Base-by-base conservation (phyloP, 2,329 filamentous ascomycete genomes). In the Dothistroma pini region DNA sequence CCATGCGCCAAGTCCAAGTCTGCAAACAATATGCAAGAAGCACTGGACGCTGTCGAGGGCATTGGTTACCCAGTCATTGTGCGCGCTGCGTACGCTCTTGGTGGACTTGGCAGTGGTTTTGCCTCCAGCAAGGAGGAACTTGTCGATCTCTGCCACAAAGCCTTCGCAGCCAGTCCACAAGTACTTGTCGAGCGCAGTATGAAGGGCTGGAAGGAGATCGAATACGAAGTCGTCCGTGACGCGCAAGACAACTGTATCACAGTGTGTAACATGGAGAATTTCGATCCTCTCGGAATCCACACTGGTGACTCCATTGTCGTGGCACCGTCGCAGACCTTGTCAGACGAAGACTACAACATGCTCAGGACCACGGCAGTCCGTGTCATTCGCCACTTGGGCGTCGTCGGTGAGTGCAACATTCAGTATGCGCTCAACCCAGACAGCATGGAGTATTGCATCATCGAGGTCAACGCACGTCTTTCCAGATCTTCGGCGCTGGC, bases 181-280 rank as follows among this genome's bases (percentile, higher is more conserved):
- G 91, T 99, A 8, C 84, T 99, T 58, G 96, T 99, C 70, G 95
- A 99, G 81, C 88, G 90, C 76, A 96, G 91, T 80, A 97, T 99
- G 93, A 97, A 97, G 81, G 95, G 95, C 62, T 99, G 95, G 95
- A 99, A 99, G 78, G 95, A 99, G 78, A 96, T 97, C 65, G 95
- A 99, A 77, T 99, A 97, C 74, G 95, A 99, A 77, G 95, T 97
- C 64, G 95, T 99, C 47, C 89, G 95, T 72, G 95, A 97, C 80
- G 89, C 88, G 60, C 87, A 91, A 70, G 93, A 99, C 80, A 97
- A 97, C 83, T 99, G 95, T 76, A 97, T 99, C 75, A 99, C 95
- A 7, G 95, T 99, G 64, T 99, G 95, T 78, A 99, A 99, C 81
- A 97, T 99, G 95, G 95, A 99, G 81, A 99, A 99, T 80, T 99